Base-by-base conservation (phyloP, 1,139 yeast genomes). In the Kurtzmaniella quercitrusa region DNA sequence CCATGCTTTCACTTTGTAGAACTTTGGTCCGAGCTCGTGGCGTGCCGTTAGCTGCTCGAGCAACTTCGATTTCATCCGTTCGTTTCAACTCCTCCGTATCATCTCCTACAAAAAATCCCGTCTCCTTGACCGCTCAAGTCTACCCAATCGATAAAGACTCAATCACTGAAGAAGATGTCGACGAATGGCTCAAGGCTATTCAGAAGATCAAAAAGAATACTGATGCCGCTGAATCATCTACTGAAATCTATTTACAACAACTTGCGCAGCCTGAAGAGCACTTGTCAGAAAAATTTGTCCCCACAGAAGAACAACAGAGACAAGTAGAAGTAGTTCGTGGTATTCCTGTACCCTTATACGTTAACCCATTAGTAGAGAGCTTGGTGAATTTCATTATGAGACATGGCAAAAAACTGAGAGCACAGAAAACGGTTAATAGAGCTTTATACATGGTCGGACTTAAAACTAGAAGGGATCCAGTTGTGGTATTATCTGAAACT, bases 351-450 rank as follows among this genome's bases (percentile, higher is more conserved):
- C 96, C 96, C 15, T 60, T 71, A 21, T 70, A 75, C 53, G 66
- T 70, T 31, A 95, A 91, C 53, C 85, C 87, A 14, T 78, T 84
- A 27, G 75, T 93, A 43, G 82, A 83, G 43, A 86, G 86, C 53
- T 78, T 93, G 55, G 82, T 88, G 45, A 89, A 91, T 61, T 76
- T 90, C 67, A 82, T 93, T 48, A 94, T 94, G 98, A 81, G 89
- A 59, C 83, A 88, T 58, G 99, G 99, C 41, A 82, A 84, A 63
- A 93, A 91, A 63, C 80, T 89, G 43, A 70, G 75, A 43, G 97
- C 98, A 1, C 85, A 84, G 59, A 84, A 77, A 55, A 73, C 77
- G 43, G 75, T 94, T 49, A 77, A 85, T 45, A 78, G 85, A 59
- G 95, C 97, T 1, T 71, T 93, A 45, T 90, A 90, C 58, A 71